Percentiles rank a stretch among this genome's conserved stretches.
These are phyloP conservation scores for Kluyveromyces marxianus DNA, from an alignment of 1,139 yeast genomes.

Conservation along the genomic window DNA sequence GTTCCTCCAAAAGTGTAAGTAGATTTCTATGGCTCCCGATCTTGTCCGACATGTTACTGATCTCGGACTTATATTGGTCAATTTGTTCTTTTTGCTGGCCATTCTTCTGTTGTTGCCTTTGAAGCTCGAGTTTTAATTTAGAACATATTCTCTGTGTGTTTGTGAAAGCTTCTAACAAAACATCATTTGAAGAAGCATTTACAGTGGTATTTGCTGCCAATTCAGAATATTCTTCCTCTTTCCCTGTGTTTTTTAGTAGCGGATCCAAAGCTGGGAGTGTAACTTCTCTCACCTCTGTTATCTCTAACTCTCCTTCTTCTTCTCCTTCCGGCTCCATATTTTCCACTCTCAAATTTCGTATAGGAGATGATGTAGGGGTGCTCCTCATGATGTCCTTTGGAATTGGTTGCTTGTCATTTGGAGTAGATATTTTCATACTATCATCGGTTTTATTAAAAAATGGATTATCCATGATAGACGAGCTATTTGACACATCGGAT, in stretches of 20 bases:
- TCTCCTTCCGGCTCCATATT: neutral
- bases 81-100: conserved; percentile 17
- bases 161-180: conserved; percentile 28
- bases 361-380: conserved; percentile 6
- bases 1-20: conserved; percentile 16
- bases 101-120: conserved; percentile 21
- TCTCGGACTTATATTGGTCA: conserved; percentile 15
- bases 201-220: neutral
- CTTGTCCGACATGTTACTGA: conserved; percentile 13
- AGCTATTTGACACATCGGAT: conserved; percentile 7
- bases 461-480: conserved; percentile 13
- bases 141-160: conserved; percentile 29
- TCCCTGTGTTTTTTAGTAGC: neutral
- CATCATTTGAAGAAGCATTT: conserved; percentile 26
- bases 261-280: neutral
- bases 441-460: conserved; percentile 11
- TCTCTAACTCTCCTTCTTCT: conserved; percentile 27
- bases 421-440: neutral
- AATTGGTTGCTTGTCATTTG: conserved; percentile 1
- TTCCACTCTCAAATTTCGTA: neutral
- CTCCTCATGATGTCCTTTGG: conserved; percentile 6
- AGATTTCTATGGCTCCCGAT: conserved; percentile 15
- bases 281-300: conserved; percentile 25
- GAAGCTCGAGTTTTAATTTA: conserved; percentile 24
- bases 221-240: neutral